These are phyloP conservation scores for Perilla frutescens DNA, from an alignment of 257 asterid genomes.

Conservation along the genomic window DNA sequence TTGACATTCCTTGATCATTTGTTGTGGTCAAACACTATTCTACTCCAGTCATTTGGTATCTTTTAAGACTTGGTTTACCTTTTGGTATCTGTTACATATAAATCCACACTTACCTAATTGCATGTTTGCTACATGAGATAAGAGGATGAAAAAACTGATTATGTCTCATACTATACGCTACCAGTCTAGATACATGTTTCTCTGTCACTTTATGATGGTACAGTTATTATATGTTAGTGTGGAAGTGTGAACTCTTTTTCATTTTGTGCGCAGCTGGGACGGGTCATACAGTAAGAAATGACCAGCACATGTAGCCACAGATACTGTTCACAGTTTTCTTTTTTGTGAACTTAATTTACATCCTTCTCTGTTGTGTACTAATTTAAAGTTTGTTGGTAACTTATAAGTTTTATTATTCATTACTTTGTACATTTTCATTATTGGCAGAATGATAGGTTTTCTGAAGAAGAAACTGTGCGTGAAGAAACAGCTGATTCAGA, in stretches of 20 bases:
- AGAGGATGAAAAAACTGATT: slow-evolving; percentile 16
- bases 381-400: neutral
- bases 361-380: slow-evolving; percentile 9
- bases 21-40: slow-evolving; percentile 17
- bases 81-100: too few species aligned
- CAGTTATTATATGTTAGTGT: slow-evolving; percentile 2
- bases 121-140: slow-evolving; percentile 7
- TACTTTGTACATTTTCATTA: slow-evolving; percentile 21
- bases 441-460: slow-evolving; percentile 54
- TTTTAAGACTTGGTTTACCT: too few species aligned
- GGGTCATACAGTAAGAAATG: slow-evolving; percentile 14
- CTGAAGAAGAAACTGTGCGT: slow-evolving; percentile 49
- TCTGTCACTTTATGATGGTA: slow-evolving; percentile 18
- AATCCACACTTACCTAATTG: neutral
- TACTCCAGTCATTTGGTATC: neutral
- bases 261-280: slow-evolving; percentile 4
- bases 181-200: slow-evolving; percentile 17
- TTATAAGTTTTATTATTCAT: neutral
- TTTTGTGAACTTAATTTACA: slow-evolving; percentile 7
- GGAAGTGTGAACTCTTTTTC: slow-evolving; percentile 25
- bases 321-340: slow-evolving; percentile 21
- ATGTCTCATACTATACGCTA: neutral
- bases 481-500: slow-evolving; percentile 53
- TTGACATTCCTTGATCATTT: slow-evolving; percentile 26
- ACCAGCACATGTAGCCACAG: slow-evolving; percentile 8